phyloP scores from a whole-genome alignment of 2,329 filamentous ascomycete genomes.

The Diplodia seriata region DNA sequence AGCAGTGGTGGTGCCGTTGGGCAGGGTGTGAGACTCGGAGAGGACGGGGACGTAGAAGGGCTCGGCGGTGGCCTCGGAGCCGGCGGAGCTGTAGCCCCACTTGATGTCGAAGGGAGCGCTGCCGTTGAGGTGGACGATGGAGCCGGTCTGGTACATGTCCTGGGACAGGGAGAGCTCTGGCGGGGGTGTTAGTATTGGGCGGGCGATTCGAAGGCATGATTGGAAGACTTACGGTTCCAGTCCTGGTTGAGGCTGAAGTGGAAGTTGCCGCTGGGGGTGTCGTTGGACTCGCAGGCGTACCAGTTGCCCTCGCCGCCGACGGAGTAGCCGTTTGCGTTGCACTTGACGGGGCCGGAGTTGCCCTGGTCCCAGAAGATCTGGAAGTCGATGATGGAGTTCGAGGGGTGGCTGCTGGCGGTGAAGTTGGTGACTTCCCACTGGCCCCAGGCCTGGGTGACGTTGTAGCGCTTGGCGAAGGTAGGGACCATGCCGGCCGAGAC shows the following conservation, averaged over 20 bases:
- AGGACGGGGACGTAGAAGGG: conserved; percentile 4
- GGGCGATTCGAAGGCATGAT: too few relatives aligned
- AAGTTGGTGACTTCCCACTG: conserved; percentile 25
- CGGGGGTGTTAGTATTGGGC: background rate
- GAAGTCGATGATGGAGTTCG: conserved; percentile 9
- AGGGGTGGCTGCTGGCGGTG: conserved; percentile 1
- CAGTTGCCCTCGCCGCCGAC: background rate
- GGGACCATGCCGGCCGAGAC: conserved; percentile 6
- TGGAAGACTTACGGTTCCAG: background rate
- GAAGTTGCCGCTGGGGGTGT: background rate
- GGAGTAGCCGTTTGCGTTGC: background rate
- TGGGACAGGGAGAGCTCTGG: conserved; percentile 14
- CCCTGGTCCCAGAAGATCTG: conserved; percentile 16
- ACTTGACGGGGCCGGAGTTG: conserved; percentile 3
- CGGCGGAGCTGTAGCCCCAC: conserved; percentile 5
- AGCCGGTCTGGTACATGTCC: conserved; percentile 13
- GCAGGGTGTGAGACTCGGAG: conserved; percentile 1
- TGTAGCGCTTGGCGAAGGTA: conserved; percentile 19
- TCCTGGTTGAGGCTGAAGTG: background rate
- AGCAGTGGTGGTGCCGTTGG: conserved; percentile 13
- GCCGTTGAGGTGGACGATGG: conserved; percentile 19
- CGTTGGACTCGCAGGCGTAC: background rate
- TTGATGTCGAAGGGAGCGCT: conserved; percentile 4
- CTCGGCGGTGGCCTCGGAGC: background rate
- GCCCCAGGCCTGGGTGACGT: conserved; percentile 24